Evolutionary conservation across 345 rosid genomes (phyloP), one percentile per base, ranked within the genome.

Genomic region (Heritiera littoralis): DNA sequence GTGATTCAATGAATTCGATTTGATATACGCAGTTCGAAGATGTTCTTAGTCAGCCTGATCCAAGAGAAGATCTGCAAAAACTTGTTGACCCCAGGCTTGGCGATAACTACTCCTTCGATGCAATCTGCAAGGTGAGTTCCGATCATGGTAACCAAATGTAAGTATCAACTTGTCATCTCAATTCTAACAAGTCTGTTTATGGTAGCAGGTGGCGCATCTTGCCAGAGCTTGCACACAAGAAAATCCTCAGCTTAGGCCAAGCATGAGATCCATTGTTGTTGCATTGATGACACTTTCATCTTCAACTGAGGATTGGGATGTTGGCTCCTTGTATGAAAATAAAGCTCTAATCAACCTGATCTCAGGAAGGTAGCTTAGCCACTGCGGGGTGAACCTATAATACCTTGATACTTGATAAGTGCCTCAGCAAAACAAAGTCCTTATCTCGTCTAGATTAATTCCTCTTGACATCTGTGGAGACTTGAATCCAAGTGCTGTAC

Each of bases 211-310:
- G 94, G 94, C 92, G 18, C 91, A 89, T 79, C 90, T 96, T 52
- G 99, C 95, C 20, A 90, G 79, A 80, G 98, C 89, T 23, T 94
- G 98, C 85, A 94, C 99, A 1, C 92, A 87, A 52, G 98, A 90
- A 85, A 89, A 86, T 71, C 92, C 97, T 28, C 95, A 89, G 77
- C 84, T 87, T 61, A 88, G 98, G 7, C 98, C 98, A 2, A 90
- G 89, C 59, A 96, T 92, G 98, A 90, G 97, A 79, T 90, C 95
- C 68, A 85, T 94, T 3, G 99, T 94, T 72, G 98, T 94, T 35
- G 98, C 97, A 45, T 80, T 93, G 41, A 92, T 89, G 80, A 90
- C 98, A 6, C 92, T 94, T 17, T 92, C 94, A 6, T 96, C 99
- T 2, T 80, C 92, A 0, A 92, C 94, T 0, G 98, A 92, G 68